Conservation (phyloP, 75 land plant genomes). For the Pinus tabuliformis region DNA sequence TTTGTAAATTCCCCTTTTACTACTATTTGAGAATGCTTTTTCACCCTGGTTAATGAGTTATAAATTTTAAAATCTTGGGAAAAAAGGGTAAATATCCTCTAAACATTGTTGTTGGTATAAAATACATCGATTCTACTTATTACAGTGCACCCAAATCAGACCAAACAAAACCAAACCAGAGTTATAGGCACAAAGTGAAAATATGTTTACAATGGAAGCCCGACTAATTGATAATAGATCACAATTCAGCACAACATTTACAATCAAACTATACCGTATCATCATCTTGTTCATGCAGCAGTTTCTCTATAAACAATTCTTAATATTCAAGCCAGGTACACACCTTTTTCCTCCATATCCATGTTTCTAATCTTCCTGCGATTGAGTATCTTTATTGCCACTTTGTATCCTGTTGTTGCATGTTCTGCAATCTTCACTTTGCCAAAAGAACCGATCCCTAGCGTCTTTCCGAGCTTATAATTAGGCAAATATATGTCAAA, state of each 20-base stretch:
- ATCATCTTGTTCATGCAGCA: not conserved
- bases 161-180: not conserved
- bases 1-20: too few relatives aligned
- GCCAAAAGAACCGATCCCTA: constrained; percentile 90
- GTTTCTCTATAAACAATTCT: not conserved
- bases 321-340: not conserved
- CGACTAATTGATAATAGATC: not conserved
- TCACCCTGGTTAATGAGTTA: not conserved
- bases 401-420: constrained; percentile 74
- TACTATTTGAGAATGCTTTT: too few relatives aligned
- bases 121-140: not conserved
- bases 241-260: not conserved
- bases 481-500: constrained; percentile 53
- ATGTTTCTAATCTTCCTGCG: constrained; percentile 71
- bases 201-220: not conserved
- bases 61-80: not conserved
- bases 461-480: constrained; percentile 81
- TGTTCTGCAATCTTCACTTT: constrained; percentile 91
- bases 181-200: not conserved
- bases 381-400: constrained; percentile 88
- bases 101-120: not conserved
- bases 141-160: not conserved
- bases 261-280: not conserved
- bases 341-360: constrained; percentile 95
- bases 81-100: not conserved